These are phyloP conservation scores for Triticum dicoccoides DNA, from an alignment of 176 grass and related monocot genomes.

Conservation along the genomic window DNA sequence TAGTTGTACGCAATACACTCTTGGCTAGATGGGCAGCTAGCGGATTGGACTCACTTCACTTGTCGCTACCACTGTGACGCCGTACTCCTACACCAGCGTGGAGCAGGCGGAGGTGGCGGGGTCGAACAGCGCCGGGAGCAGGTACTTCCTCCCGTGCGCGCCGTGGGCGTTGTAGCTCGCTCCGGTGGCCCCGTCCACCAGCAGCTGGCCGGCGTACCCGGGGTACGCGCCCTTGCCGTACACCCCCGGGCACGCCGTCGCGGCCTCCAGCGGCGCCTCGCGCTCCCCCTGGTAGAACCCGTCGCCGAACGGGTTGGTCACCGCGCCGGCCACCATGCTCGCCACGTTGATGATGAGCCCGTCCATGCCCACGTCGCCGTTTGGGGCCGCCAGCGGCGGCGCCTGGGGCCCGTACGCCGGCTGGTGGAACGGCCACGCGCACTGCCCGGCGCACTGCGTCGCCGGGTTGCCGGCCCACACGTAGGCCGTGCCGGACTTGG, in stretches of 20 bases:
- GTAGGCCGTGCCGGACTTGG: constrained; percentile 32
- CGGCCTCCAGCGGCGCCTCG: constrained; percentile 58
- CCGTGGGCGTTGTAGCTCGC: constrained; percentile 73
- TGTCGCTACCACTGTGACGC: not conserved
- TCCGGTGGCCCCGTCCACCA: constrained; percentile 40
- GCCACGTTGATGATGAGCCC: constrained; percentile 68
- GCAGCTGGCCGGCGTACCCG: constrained; percentile 53
- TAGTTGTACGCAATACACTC: not conserved
- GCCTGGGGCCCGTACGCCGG: constrained; percentile 59
- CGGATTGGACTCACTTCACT: not conserved
- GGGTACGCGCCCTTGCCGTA: constrained; percentile 68
- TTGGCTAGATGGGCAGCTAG: not conserved
- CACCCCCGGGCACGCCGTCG: constrained; percentile 62
- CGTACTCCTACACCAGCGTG: constrained; percentile 44
- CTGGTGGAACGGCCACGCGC: constrained; percentile 93
- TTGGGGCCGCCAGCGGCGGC: constrained; percentile 43
- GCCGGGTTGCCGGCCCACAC: constrained; percentile 64
- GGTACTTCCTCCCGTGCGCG: constrained; percentile 50
- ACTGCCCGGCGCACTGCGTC: constrained; percentile 77
- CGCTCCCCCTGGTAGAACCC: constrained; percentile 73
- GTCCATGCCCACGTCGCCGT: constrained; percentile 55
- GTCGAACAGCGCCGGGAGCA: constrained; percentile 59
- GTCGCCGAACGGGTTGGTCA: constrained; percentile 70
- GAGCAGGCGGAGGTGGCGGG: constrained; percentile 50
- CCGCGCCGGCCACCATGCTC: constrained; percentile 54